phyloP scores from a whole-genome alignment of 1,139 yeast genomes.

The Saccharomycopsis hybrid region DNA sequence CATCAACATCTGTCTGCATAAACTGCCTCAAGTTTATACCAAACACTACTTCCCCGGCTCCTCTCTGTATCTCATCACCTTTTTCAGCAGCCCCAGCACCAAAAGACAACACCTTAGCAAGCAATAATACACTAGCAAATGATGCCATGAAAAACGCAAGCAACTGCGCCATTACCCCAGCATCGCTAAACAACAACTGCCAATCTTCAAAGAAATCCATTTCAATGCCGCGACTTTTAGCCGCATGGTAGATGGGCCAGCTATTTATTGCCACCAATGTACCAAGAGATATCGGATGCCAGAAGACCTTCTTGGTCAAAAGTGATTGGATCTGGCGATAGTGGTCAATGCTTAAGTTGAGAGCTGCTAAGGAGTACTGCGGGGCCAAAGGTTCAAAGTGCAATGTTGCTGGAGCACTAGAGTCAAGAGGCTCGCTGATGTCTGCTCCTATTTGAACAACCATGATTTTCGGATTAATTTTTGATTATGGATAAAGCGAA shows the following conservation, averaged over 20 bases:
- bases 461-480: background rate
- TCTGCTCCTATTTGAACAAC: constrained; percentile 40
- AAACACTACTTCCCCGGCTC: constrained; percentile 41
- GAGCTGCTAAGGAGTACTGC: constrained; percentile 50
- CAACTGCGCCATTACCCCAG: constrained; percentile 24
- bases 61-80: constrained; percentile 41
- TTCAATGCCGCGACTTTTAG: constrained; percentile 17
- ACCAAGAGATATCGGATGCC: constrained; percentile 39
- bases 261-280: constrained; percentile 24
- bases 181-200: background rate
- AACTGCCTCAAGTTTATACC: constrained; percentile 48
- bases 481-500: too few species aligned
- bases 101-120: constrained; percentile 30
- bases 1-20: constrained; percentile 27
- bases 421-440: constrained; percentile 48
- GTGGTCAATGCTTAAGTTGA: constrained; percentile 59
- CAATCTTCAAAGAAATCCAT: background rate
- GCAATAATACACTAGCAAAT: constrained; percentile 27
- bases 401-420: constrained; percentile 44
- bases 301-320: constrained; percentile 42
- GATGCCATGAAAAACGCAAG: constrained; percentile 24
- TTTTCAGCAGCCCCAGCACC: constrained; percentile 36
- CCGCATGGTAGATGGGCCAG: constrained; percentile 21
- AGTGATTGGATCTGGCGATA: constrained; percentile 49
- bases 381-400: constrained; percentile 43